Conservation (phyloP, 179 eudicot genomes). For the Drosera spatulata region DNA sequence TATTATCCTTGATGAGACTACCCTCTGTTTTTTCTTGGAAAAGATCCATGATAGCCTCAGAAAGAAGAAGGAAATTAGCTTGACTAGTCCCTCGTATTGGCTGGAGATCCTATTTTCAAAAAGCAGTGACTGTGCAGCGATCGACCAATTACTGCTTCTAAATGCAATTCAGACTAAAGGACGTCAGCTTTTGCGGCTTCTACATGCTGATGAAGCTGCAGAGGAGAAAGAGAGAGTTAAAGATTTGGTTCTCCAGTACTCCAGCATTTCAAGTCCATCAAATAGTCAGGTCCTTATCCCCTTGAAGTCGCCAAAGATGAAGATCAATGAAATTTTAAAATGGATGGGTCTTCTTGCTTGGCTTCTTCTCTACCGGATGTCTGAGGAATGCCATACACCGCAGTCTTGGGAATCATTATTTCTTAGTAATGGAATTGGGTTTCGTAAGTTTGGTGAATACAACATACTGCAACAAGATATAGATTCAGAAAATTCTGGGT, state of each 20-base stretch:
- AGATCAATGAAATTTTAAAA: slow-evolving; percentile 31
- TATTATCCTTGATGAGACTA: slow-evolving; percentile 59
- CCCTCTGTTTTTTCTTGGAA: slow-evolving; percentile 32
- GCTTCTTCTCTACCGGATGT: slow-evolving; percentile 58
- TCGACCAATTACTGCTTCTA: slow-evolving; percentile 52
- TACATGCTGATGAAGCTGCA: slow-evolving; percentile 39
- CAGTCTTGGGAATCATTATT: slow-evolving; percentile 64
- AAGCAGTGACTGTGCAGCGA: slow-evolving; percentile 28
- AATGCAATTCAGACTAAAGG: slow-evolving; percentile 61
- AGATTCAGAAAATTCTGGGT: slow-evolving; percentile 31
- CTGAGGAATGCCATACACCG: slow-evolving; percentile 37
- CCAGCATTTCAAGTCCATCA: slow-evolving; percentile 25
- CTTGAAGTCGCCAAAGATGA: slow-evolving; percentile 20
- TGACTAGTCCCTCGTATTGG: slow-evolving; percentile 33
- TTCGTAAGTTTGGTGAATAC: slow-evolving; percentile 42
- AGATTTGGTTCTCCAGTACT: slow-evolving; percentile 29
- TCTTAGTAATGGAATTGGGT: slow-evolving; percentile 48
- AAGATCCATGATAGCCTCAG: slow-evolving; percentile 36
- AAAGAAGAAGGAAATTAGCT: slow-evolving; percentile 21
- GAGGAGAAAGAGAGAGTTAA: slow-evolving; percentile 42
- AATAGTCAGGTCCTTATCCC: slow-evolving; percentile 30
- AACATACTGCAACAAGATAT: slow-evolving; percentile 33
- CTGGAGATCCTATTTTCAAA: slow-evolving; percentile 56
- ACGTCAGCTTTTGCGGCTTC: slow-evolving; percentile 61
- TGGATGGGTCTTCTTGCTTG: slow-evolving; percentile 72